Percentiles rank a stretch among this genome's conserved stretches.
Conservation (phyloP, 257 asterid genomes). For the Plantago ovata region DNA sequence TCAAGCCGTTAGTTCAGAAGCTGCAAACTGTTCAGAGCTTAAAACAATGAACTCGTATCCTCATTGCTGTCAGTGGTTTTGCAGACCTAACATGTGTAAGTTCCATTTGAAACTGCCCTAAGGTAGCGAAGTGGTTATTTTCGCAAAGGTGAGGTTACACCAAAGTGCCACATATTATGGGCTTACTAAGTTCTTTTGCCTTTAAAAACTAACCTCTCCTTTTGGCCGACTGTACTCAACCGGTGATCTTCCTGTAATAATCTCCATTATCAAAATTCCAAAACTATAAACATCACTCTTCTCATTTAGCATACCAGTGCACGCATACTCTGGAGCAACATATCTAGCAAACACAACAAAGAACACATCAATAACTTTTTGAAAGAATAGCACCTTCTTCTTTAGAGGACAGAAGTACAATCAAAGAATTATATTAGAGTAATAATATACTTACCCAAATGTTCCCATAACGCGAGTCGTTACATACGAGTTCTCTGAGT, state of each 20-base stretch:
- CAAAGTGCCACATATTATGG: too few species aligned
- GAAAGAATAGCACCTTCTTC: neutral
- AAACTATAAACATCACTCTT: constrained; percentile 92
- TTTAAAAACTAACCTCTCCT: constrained; percentile 63
- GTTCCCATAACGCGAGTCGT: constrained; percentile 98
- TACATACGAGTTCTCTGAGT: constrained; percentile 76
- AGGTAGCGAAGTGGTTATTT: too few species aligned
- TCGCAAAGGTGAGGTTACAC: too few species aligned
- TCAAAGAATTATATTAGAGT: constrained; percentile 3
- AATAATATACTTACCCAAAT: constrained; percentile 64
- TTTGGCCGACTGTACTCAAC: constrained; percentile 75
- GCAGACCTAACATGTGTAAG: too few species aligned
- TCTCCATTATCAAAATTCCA: constrained; percentile 91
- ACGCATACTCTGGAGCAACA: constrained; percentile 96
- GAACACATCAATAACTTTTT: constrained; percentile 2
- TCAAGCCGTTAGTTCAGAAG: constrained; percentile 5
- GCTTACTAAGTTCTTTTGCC: neutral
- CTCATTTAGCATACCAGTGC: constrained; percentile 93
- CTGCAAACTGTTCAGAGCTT: too few species aligned
- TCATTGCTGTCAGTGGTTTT: too few species aligned
- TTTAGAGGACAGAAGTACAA: neutral
- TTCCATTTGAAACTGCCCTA: too few species aligned
- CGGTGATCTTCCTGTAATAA: constrained; percentile 82
- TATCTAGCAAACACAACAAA: constrained; percentile 47
- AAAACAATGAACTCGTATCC: too few species aligned